Evolutionary conservation across 345 rosid genomes (phyloP), one percentile per base, ranked within the genome.

Genomic region (Capsella bursapastoris): DNA sequence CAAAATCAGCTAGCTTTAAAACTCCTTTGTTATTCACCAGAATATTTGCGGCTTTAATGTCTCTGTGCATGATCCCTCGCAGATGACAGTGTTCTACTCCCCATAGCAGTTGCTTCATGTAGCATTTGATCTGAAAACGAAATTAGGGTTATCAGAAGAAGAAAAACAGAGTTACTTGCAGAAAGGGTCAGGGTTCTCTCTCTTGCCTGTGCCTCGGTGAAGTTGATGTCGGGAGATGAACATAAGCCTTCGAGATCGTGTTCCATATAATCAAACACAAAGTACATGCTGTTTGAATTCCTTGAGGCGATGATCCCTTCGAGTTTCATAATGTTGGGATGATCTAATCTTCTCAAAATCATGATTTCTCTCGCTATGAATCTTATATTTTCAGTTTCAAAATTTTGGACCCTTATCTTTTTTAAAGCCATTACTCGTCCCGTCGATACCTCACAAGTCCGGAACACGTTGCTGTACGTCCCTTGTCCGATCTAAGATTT

Each of bases 211-310:
- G 90, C 71, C 61, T 88, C 90, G 8, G 59, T 83, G 83, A 88
- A 85, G 52, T 66, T 80, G 81, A 90, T 80, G 49, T 87, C 85
- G 3, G 90, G 86, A 68, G 81, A 83, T 55, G 93, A 79, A 27
- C 84, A 81, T 57, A 90, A 72, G 44, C 96, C 93, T 7, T 90
- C 84, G 56, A 90, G 91, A 72, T 88, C 93, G 48, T 90, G 93
- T 59, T 90, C 96, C 93, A 90, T 90, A 81, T 88, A 88, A 78
- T 90, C 91, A 44, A 90, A 90, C 3, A 86, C 91, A 44, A 90
- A 91, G 79, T 90, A 90, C 65, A 90, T 68, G 68, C 84, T 84
- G 25, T 80, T 83, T 4, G 93, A 90, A 45, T 82, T 71, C 37
- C 86, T 70, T 51, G 96, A 88, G 0, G 96, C 88, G 47, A 88